phyloP scores from a whole-genome alignment of 148 eudicot species.

The Arctostaphylos glauca region DNA sequence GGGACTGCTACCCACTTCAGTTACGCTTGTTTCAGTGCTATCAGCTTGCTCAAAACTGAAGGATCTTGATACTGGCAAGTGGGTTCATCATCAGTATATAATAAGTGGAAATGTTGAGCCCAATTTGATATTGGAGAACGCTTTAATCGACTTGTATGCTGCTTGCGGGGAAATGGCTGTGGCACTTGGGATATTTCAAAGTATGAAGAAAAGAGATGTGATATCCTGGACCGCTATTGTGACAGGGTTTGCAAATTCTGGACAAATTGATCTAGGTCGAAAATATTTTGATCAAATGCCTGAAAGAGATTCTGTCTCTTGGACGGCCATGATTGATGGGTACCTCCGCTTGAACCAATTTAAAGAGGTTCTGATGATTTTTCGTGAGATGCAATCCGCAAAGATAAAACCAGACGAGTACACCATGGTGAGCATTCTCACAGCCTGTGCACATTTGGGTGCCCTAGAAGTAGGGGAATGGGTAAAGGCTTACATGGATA shows the following conservation, averaged over 20 bases:
- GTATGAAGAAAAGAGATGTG: conserved; percentile 30
- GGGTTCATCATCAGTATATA: conserved; percentile 31
- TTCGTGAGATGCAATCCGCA: conserved; percentile 30
- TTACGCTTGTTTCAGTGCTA: conserved; percentile 35
- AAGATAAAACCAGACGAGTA: conserved; percentile 31
- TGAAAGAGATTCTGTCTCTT: conserved; percentile 34
- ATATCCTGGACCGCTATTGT: conserved; percentile 37
- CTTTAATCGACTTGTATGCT: conserved; percentile 32
- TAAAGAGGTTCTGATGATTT: conserved; percentile 32
- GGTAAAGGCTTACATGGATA: conserved; percentile 32
- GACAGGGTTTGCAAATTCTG: conserved; percentile 26
- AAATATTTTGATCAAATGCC: conserved; percentile 43
- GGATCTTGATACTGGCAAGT: conserved; percentile 30
- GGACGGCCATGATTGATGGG: conserved; percentile 42
- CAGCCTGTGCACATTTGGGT: conserved; percentile 39
- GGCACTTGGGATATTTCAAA: conserved; percentile 28
- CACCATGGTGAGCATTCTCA: conserved; percentile 38
- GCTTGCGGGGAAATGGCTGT: conserved; percentile 30
- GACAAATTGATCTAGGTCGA: conserved; percentile 28
- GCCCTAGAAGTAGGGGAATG: conserved; percentile 39
- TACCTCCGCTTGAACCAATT: conserved; percentile 29
- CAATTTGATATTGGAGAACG: conserved; percentile 30
- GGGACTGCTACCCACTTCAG: conserved; percentile 32
- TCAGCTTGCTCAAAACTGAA: conserved; percentile 36
- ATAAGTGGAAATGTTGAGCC: conserved; percentile 21